phyloP scores from a whole-genome alignment of 768 basidiomycete genomes.

The Agrocybe chaxingu region DNA sequence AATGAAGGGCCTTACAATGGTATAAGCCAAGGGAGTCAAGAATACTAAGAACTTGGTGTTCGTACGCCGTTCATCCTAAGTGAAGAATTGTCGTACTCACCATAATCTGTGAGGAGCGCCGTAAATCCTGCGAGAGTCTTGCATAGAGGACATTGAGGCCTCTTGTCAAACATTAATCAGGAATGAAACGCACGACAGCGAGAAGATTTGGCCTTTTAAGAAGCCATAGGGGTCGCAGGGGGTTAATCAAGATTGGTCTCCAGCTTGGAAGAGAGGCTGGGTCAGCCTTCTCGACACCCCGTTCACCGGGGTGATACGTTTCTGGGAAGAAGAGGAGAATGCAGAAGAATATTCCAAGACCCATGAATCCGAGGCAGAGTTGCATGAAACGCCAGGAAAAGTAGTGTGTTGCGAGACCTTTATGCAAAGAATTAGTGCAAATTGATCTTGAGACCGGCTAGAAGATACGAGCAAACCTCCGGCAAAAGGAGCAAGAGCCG shows the following conservation, averaged over 20 bases:
- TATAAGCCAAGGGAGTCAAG: constrained; percentile 59
- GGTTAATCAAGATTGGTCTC: constrained; percentile 51
- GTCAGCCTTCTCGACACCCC: constrained; percentile 40
- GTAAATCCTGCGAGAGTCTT: no score
- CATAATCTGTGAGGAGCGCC: background rate
- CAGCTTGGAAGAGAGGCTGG: constrained; percentile 7
- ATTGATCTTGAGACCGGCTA: background rate
- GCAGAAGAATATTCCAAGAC: constrained; percentile 31
- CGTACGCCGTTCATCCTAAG: background rate
- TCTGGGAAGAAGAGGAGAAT: constrained; percentile 53
- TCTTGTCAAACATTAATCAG: no score
- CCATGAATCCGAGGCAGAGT: constrained; percentile 33
- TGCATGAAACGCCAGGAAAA: constrained; percentile 66
- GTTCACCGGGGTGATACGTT: constrained; percentile 55
- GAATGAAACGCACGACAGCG: constrained; percentile 39
- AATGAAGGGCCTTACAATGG: constrained; percentile 43
- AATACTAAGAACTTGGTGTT: constrained; percentile 28
- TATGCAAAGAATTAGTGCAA: background rate
- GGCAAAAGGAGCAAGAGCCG: constrained; percentile 54
- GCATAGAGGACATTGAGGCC: no score
- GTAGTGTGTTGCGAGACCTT: constrained; percentile 50
- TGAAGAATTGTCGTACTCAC: background rate
- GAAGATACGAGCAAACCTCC: constrained; percentile 36
- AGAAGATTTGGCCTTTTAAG: constrained; percentile 57
- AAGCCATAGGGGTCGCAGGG: constrained; percentile 44